Percentiles rank a stretch among this genome's conserved stretches.
These are phyloP conservation scores for Spencermartinsiella ligniputridi DNA, from an alignment of 1,139 yeast genomes.

Conservation along the genomic window DNA sequence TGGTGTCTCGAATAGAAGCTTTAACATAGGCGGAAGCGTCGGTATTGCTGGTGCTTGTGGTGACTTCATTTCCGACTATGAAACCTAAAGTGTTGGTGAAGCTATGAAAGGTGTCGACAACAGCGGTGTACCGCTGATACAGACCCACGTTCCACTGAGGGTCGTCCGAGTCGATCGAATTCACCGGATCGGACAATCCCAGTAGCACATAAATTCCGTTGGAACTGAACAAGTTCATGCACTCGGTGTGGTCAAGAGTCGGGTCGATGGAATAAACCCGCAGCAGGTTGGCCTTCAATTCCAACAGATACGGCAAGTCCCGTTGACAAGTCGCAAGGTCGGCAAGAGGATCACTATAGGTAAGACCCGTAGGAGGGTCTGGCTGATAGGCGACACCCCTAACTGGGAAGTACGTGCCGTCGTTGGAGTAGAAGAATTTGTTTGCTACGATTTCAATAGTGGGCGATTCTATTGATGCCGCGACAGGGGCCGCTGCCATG, in stretches of 20 bases:
- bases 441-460: conserved; percentile 38
- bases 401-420: conserved; percentile 79
- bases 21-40: conserved; percentile 66
- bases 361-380: conserved; percentile 38
- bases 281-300: conserved; percentile 74
- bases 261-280: conserved; percentile 87
- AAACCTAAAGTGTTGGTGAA: conserved; percentile 87
- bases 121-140: conserved; percentile 58
- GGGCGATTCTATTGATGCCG: conserved; percentile 22
- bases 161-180: conserved; percentile 77
- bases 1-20: conserved; percentile 81
- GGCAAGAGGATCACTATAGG: conserved; percentile 67
- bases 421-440: conserved; percentile 72
- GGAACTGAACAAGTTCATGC: conserved; percentile 84
- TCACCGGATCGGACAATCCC: conserved; percentile 86
- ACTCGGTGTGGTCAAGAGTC: conserved; percentile 71
- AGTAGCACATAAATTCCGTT: conserved; percentile 89
- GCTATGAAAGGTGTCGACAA: conserved; percentile 72
- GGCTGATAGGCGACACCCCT: conserved; percentile 77
- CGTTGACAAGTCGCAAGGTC: conserved; percentile 64
- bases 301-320: conserved; percentile 66
- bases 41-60: conserved; percentile 77
- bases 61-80: conserved; percentile 92
- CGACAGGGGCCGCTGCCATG: conserved; percentile 6
- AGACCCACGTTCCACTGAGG: conserved; percentile 60